Conservation (phyloP, 257 asterid species). For the Solanum okadae region DNA sequence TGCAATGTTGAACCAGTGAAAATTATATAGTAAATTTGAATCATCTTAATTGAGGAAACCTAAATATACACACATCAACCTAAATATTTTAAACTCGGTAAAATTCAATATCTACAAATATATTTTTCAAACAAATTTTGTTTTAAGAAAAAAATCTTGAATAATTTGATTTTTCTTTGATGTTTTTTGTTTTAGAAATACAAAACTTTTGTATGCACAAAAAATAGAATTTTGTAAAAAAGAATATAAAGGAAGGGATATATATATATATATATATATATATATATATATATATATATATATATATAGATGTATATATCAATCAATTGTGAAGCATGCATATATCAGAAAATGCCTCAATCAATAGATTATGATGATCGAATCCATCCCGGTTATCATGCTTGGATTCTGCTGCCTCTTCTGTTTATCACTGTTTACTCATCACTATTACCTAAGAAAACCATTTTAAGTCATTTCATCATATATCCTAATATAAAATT, state of each 20-base stretch:
- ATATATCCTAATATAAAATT: neutral
- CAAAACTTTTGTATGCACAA: neutral
- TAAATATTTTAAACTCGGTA: no score
- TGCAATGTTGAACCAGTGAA: neutral
- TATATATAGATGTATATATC: neutral
- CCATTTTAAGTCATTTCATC: neutral
- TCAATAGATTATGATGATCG: neutral
- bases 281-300: no score
- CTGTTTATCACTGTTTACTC: neutral
- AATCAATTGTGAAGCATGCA: neutral
- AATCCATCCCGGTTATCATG: slow-evolving; percentile 1
- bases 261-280: no score
- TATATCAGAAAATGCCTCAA: neutral
- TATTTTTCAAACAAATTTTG: neutral
- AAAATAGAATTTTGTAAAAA: neutral
- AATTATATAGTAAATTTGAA: no score
- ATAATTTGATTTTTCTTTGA: neutral
- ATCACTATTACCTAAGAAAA: neutral
- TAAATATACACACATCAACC: no score
- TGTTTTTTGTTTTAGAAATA: neutral
- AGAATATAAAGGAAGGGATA: neutral
- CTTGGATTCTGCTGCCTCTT: slow-evolving; percentile 2
- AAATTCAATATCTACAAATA: neutral
- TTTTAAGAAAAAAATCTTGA: neutral
- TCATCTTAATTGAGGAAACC: neutral